A percentile compares a stretch with the other conserved stretches of the same genome.
Conservation (phyloP, 108 stramenopile species). For the Nannochloropsis oceanica region DNA sequence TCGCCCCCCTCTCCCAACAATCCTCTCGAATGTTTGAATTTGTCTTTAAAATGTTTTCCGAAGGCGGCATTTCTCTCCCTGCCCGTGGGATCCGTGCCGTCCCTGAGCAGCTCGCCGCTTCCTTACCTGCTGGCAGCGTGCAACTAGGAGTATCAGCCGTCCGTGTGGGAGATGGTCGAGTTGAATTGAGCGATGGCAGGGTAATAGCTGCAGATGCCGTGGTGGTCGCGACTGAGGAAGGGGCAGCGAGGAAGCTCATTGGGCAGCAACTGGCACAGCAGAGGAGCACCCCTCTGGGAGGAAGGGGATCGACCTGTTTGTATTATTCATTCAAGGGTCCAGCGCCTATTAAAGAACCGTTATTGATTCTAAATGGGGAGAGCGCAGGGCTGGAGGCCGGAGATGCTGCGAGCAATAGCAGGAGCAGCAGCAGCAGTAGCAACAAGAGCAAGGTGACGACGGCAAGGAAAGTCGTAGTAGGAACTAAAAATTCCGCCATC, state of each 20-base stretch:
- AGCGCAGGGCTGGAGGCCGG: background rate
- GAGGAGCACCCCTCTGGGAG: background rate
- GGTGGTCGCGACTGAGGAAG: background rate
- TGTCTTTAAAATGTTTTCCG: conserved; percentile 15
- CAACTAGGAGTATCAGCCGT: background rate
- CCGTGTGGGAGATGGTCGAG: background rate
- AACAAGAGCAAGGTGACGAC: background rate
- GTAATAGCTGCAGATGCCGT: background rate
- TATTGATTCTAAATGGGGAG: conserved; percentile 34
- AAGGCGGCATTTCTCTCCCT: conserved; percentile 22
- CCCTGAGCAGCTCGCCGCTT: conserved; percentile 19
- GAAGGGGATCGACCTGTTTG: background rate
- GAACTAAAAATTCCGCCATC: background rate
- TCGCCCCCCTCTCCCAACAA: conserved; percentile 25
- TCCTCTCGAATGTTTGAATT: conserved; percentile 36
- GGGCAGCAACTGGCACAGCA: background rate
- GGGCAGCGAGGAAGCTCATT: background rate
- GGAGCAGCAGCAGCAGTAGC: background rate
- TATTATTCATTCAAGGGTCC: background rate
- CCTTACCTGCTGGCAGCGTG: conserved; percentile 14
- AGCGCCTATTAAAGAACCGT: conserved; percentile 2
- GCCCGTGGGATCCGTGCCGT: conserved; percentile 26
- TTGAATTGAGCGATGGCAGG: background rate
- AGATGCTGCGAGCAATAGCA: background rate
- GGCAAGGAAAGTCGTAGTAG: background rate